phyloP scores from a whole-genome alignment of 306 rosid genomes.

The Inga leiocalycina region DNA sequence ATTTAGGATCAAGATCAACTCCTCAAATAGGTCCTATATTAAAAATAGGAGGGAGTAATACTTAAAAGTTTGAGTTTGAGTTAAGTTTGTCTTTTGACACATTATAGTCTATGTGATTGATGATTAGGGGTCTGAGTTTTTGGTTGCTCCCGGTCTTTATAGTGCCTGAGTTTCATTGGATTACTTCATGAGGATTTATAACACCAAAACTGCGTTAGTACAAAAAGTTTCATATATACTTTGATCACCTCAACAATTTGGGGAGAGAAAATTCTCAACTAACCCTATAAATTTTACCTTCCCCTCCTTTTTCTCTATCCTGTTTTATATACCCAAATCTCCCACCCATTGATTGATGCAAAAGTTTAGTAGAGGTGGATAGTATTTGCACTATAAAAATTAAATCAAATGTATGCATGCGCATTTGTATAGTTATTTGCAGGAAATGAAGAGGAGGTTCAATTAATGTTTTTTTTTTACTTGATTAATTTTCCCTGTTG shows the following conservation, averaged over 20 bases:
- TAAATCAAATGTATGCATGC: background rate
- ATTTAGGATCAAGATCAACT: no score
- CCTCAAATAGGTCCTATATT: no score
- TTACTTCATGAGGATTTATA: background rate
- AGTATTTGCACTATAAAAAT: background rate
- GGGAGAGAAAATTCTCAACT: background rate
- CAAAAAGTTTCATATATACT: background rate
- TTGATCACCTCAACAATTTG: background rate
- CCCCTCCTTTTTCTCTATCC: background rate
- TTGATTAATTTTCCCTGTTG: slow-evolving; percentile 31
- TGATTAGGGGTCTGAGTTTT: background rate
- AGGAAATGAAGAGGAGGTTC: background rate
- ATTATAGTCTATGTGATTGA: background rate
- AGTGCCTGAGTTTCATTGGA: background rate
- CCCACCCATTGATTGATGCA: background rate
- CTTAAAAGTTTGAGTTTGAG: background rate
- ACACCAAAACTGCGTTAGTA: background rate
- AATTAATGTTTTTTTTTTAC: slow-evolving; percentile 27
- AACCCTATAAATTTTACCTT: background rate
- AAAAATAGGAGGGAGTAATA: no score
- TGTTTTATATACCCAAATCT: background rate
- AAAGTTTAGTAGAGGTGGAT: background rate
- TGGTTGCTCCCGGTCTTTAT: background rate
- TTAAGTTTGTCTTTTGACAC: background rate
- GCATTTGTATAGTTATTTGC: background rate